Base-by-base conservation (phyloP, 139 green algal species). In the Nannochloris sp. region DNA sequence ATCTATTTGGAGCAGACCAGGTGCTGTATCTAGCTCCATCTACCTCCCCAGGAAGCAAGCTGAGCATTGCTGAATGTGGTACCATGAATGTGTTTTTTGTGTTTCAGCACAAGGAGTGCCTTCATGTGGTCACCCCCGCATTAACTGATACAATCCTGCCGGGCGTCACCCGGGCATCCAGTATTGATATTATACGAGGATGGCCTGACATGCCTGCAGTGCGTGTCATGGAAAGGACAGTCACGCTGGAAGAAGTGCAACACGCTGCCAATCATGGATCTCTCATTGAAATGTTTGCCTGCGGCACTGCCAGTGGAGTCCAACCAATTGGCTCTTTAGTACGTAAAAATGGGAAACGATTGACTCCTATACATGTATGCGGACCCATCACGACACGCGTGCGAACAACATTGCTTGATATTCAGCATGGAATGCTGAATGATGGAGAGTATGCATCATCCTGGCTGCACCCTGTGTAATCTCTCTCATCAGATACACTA, bases 81-180 rank as follows among this genome's bases (percentile, higher is more conserved):
- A 68, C 83, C 44, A 95, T 95, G 87, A 95, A 95, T 71, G 54
- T 95, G 7, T 87, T 95, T 50, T 90, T 95, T 64, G 51, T 94
- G 37, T 19, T 90, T 36, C 60, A 76, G 12, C 16, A 24, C 14
- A 21, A 23, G 55, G 55, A 23, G 24, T 14, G 34, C 9, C 53
- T 62, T 25, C 74, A 91, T 73, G 76, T 95, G 48, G 78, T 81
- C 15, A 95, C 88, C 5, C 86, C 88, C 1, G 66, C 64, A 7
- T 70, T 95, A 40, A 70, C 83, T 31, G 88, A 88, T 46, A 90
- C 81, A 36, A 92, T 95, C 43, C 64, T 95, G 44, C 85, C 88
- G 3, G 87, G 87, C 6, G 66, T 95, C 14, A 95, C 88, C 0
- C 63, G 88, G 2, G 79, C 85, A 58, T 87, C 77, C 5, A 80